Percentiles rank a stretch among this genome's conserved stretches.
Evolutionary conservation across 2,329 filamentous ascomycete species (phyloP).

Genomic region (Cadophora luteo-olivacea): DNA sequence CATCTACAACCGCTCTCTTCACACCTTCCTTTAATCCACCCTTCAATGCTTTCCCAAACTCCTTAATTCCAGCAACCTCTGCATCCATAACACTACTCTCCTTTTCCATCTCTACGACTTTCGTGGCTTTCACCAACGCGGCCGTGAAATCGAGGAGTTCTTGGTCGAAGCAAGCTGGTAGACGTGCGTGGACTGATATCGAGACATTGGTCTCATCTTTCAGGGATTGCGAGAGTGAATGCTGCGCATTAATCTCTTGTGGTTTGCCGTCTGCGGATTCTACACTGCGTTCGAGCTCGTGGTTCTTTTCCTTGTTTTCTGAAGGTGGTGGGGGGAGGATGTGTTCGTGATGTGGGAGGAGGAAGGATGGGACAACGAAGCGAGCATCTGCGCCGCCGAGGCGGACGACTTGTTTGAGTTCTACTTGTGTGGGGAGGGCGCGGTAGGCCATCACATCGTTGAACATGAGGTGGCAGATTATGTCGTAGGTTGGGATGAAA

Average conservation of each 20-base stretch:
- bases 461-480: conserved; percentile 52
- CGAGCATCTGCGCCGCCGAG: conserved; percentile 57
- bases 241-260: conserved; percentile 49
- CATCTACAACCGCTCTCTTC: conserved; percentile 53
- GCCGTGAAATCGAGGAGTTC: conserved; percentile 60
- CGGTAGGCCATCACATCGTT: conserved; percentile 57
- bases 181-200: conserved; percentile 54
- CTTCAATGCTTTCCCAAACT: conserved; percentile 42
- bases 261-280: conserved; percentile 52
- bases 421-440: conserved; percentile 49
- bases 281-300: conserved; percentile 46
- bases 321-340: conserved; percentile 52
- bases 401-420: conserved; percentile 55
- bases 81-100: conserved; percentile 43
- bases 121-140: conserved; percentile 62
- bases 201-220: conserved; percentile 57
- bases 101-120: conserved; percentile 58
- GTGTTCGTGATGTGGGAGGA: conserved; percentile 62
- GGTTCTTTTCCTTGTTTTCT: conserved; percentile 41
- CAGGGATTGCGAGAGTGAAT: conserved; percentile 48
- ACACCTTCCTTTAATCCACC: conserved; percentile 51
- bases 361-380: conserved; percentile 54
- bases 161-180: conserved; percentile 58
- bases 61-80: conserved; percentile 42
- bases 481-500: conserved; percentile 55